Percentiles rank a stretch among this genome's conserved stretches.
phyloP scores from a whole-genome alignment of 2,329 filamentous ascomycete species.

The Immersiporthe knoxdaviesiana region DNA sequence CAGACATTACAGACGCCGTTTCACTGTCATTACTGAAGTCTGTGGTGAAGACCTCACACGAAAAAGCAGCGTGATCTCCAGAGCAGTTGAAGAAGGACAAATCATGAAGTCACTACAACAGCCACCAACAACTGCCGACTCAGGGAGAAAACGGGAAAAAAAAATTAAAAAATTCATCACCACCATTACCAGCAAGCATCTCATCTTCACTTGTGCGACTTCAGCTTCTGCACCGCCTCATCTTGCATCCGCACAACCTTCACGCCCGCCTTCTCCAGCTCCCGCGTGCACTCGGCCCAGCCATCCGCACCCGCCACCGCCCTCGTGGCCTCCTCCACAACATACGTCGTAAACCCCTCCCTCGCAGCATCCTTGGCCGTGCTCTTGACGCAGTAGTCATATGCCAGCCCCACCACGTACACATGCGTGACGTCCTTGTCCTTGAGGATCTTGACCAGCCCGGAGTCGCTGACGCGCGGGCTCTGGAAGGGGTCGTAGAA shows the following conservation, averaged over 20 bases:
- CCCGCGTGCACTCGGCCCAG: constrained; percentile 60
- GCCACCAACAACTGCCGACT: not conserved
- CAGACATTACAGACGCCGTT: no score
- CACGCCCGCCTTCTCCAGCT: constrained; percentile 64
- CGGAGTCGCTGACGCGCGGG: constrained; percentile 63
- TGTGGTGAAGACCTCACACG: no score
- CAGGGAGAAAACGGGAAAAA: not conserved
- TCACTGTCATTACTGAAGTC: no score
- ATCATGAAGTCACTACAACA: not conserved
- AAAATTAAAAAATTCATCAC: no score
- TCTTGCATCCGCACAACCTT: constrained; percentile 61
- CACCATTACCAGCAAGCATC: not conserved
- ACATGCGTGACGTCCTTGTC: constrained; percentile 71
- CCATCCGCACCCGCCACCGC: constrained; percentile 63
- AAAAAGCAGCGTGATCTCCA: no score
- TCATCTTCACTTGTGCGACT: not conserved
- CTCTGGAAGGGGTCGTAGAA: constrained; percentile 80
- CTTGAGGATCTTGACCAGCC: constrained; percentile 62
- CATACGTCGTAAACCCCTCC: constrained; percentile 75
- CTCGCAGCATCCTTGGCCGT: constrained; percentile 78
- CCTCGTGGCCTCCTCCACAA: constrained; percentile 78
- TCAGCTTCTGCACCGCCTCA: constrained; percentile 52
- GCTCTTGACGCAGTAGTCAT: constrained; percentile 84
- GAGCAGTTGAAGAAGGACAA: no score
- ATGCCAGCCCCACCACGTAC: constrained; percentile 83